Percentiles rank a stretch among this genome's conserved stretches.
phyloP scores from a whole-genome alignment of 2,329 filamentous ascomycete genomes.

The Talaromyces marneffei region DNA sequence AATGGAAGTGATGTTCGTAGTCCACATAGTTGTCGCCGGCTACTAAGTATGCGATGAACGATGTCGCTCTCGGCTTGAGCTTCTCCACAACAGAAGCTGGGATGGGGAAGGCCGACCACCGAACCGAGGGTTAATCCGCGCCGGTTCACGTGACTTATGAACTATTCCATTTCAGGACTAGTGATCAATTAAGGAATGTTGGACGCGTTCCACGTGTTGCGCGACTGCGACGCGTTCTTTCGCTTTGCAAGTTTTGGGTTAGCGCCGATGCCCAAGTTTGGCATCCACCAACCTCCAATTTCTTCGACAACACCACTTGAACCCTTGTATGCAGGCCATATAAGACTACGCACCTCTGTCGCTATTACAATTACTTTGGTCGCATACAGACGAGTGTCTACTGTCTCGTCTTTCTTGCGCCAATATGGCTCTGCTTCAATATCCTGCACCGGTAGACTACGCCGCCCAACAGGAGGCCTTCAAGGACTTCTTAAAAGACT shows the following conservation, averaged over 20 bases:
- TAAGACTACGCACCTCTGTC: neutral
- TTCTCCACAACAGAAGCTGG: constrained; percentile 3
- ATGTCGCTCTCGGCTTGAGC: constrained; percentile 5
- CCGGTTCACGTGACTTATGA: constrained; percentile 11
- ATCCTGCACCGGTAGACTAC: constrained; percentile 77
- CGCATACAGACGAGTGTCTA: constrained; percentile 4
- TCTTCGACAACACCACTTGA: constrained; percentile 1
- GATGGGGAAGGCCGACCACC: constrained; percentile 7
- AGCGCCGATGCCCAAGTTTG: constrained; percentile 12
- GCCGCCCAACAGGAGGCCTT: constrained; percentile 73
- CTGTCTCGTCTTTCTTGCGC: constrained; percentile 19
- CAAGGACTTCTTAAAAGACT: constrained; percentile 78
- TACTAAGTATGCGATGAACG: neutral
- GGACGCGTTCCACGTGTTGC: constrained; percentile 24
- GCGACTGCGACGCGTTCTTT: constrained; percentile 24
- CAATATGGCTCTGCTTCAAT: constrained; percentile 79
- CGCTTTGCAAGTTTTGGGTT: constrained; percentile 6
- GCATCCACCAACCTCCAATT: constrained; percentile 17
- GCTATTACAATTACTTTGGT: neutral
- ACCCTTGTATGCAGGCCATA: constrained; percentile 10
- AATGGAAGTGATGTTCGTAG: neutral
- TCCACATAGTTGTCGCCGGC: constrained; percentile 1
- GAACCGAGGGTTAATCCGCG: constrained; percentile 15
- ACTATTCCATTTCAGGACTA: neutral
- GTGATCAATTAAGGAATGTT: constrained; percentile 13